Percentiles rank a stretch among this genome's conserved stretches.
phyloP scores from a whole-genome alignment of 805 yeast genomes.

The Starmerella vaccinii region DNA sequence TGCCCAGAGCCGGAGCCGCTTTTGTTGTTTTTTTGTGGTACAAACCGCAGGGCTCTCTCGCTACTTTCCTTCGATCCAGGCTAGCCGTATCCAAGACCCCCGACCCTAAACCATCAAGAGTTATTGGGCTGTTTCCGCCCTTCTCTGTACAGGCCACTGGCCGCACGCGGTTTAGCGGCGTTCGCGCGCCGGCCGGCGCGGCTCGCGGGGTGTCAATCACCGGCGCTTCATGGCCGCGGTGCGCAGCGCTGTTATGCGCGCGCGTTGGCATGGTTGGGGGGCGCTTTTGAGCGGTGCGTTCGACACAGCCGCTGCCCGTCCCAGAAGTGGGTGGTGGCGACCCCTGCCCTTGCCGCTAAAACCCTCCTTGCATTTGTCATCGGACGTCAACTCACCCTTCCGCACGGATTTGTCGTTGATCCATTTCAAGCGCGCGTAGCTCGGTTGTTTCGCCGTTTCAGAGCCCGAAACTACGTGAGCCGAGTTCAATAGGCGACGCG shows the following conservation, averaged over 20 bases:
- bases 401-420: conserved; percentile 4
- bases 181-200: too few species aligned
- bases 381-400: conserved; percentile 3
- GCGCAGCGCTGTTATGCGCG: too few species aligned
- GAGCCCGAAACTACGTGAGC: conserved; percentile 1
- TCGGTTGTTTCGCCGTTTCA: background rate
- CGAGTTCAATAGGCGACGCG: background rate
- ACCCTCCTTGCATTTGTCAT: conserved; percentile 8
- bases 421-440: conserved; percentile 5
- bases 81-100: background rate
- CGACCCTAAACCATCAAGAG: background rate
- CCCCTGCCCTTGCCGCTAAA: conserved; percentile 4
- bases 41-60: too few species aligned
- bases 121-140: background rate
- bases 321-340: background rate
- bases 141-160: too few species aligned
- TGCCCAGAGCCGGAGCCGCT: too few species aligned
- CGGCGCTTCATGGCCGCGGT: too few species aligned
- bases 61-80: too few species aligned
- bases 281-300: too few species aligned
- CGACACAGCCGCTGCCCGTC: background rate
- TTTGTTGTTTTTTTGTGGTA: too few species aligned
- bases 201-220: too few species aligned
- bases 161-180: too few species aligned
- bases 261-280: too few species aligned